Percentiles rank a stretch among this genome's conserved stretches.
phyloP scores from a whole-genome alignment of 2,329 filamentous ascomycete genomes.

The Alternaria arbusti region DNA sequence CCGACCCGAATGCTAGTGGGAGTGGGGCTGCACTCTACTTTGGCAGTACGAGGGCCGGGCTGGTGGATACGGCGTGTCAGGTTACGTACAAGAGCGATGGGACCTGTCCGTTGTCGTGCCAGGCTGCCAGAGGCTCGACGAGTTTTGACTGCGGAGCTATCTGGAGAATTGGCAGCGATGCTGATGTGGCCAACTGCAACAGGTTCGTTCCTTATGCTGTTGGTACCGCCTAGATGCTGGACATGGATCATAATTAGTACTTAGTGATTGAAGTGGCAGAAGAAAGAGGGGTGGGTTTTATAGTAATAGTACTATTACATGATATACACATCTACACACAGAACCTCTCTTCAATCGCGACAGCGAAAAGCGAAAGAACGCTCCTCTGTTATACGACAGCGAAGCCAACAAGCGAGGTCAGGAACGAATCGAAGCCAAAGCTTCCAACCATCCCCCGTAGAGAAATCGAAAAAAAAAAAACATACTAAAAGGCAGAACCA shows the following conservation, averaged over 20 bases:
- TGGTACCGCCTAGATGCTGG: not conserved
- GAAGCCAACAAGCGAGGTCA: not conserved
- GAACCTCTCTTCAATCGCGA: not conserved
- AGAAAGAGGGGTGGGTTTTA: fast-evolving
- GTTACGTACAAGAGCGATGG: not conserved
- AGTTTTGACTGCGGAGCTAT: not conserved
- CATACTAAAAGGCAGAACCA: not conserved
- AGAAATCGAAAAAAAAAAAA: not conserved
- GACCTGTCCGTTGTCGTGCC: not conserved
- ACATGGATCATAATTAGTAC: not conserved
- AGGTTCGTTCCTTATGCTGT: not conserved
- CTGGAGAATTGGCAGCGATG: not conserved
- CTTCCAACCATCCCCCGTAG: not conserved
- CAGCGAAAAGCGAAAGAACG: not conserved
- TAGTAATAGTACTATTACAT: not conserved
- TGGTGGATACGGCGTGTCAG: too few species aligned
- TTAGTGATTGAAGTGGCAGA: not conserved
- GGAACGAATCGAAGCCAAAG: not conserved
- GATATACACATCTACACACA: not conserved
- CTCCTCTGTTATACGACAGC: not conserved
- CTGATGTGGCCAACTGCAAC: not conserved
- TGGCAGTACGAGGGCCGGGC: too few species aligned
- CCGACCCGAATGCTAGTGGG: too few species aligned
- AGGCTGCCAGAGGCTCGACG: not conserved
- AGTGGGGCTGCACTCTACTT: too few species aligned